Conservation (phyloP, 176 grass and related monocot genomes). For the Avena sativa region DNA sequence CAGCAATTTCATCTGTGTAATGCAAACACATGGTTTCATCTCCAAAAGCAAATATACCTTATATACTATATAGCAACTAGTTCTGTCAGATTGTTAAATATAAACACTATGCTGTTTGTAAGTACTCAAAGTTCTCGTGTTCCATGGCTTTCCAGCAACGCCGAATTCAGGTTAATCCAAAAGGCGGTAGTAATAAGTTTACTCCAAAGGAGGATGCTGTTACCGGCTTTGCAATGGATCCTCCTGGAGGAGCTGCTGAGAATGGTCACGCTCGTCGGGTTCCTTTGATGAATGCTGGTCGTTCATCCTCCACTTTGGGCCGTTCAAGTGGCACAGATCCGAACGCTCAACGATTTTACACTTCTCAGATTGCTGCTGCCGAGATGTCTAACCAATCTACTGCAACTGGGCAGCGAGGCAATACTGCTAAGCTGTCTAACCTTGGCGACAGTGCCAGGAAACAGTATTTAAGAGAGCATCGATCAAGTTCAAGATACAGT, state of each 20-base stretch:
- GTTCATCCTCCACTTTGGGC: conserved; percentile 70
- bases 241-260: conserved; percentile 59
- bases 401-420: conserved; percentile 61
- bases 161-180: conserved; percentile 68
- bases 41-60: conserved; percentile 11
- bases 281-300: conserved; percentile 72
- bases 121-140: conserved; percentile 37
- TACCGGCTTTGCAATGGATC: conserved; percentile 76
- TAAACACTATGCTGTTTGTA: conserved; percentile 17
- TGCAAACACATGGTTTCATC: not conserved
- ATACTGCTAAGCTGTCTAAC: conserved; percentile 69
- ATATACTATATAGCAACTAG: not conserved
- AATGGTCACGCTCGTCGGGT: conserved; percentile 62
- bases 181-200: conserved; percentile 72
- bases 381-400: conserved; percentile 64
- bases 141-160: conserved; percentile 54
- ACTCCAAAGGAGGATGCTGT: conserved; percentile 77
- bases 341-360: conserved; percentile 60
- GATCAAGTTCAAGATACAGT: conserved; percentile 70
- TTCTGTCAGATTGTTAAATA: conserved; percentile 14
- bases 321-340: conserved; percentile 61
- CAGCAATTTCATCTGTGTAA: not conserved
- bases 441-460: conserved; percentile 67
- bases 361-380: conserved; percentile 51
- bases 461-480: conserved; percentile 58